A percentile compares a stretch with the other conserved stretches of the same genome.
Conservation (phyloP, 2,329 filamentous ascomycete species). For the Ampelomyces quisqualis region DNA sequence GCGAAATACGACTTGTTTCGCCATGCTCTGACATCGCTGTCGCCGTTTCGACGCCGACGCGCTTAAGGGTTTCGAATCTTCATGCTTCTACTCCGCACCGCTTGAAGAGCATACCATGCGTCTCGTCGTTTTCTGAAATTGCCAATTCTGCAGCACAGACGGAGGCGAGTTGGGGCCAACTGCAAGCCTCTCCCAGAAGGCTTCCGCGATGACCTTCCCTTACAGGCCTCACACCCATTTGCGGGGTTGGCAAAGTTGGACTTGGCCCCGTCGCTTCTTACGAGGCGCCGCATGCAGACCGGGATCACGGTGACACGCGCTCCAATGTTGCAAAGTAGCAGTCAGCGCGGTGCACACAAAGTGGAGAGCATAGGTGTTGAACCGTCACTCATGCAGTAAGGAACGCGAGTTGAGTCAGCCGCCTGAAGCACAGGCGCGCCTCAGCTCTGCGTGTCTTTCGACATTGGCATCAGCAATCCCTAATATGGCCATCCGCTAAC, state of each 20-base stretch:
- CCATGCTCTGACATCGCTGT: conserved; percentile 9
- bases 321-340: conserved; percentile 24
- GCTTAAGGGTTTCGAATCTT: too few relatives aligned
- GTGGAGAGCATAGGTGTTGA: conserved; percentile 12
- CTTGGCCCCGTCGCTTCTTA: conserved; percentile 19
- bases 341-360: conserved; percentile 22
- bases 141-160: conserved; percentile 21
- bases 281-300: conserved; percentile 29
- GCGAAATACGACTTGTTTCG: conserved; percentile 14
- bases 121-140: conserved; percentile 24
- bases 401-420: conserved; percentile 1
- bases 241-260: conserved; percentile 33
- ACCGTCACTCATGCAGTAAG: conserved; percentile 18
- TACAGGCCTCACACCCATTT: conserved; percentile 29
- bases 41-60: conserved; percentile 15
- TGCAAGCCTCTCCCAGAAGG: conserved; percentile 24
- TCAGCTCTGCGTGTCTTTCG: conserved; percentile 13
- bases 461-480: conserved; percentile 13
- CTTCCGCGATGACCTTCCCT: conserved; percentile 31
- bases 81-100: conserved; percentile 8
- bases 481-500: conserved; percentile 25
- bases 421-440: conserved; percentile 10
- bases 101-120: conserved; percentile 13
- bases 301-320: conserved; percentile 20
- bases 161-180: conserved; percentile 9